Percentiles rank a stretch among this genome's conserved stretches.
phyloP scores from a whole-genome alignment of 345 rosid species.

The Melaleuca quinquenervia region DNA sequence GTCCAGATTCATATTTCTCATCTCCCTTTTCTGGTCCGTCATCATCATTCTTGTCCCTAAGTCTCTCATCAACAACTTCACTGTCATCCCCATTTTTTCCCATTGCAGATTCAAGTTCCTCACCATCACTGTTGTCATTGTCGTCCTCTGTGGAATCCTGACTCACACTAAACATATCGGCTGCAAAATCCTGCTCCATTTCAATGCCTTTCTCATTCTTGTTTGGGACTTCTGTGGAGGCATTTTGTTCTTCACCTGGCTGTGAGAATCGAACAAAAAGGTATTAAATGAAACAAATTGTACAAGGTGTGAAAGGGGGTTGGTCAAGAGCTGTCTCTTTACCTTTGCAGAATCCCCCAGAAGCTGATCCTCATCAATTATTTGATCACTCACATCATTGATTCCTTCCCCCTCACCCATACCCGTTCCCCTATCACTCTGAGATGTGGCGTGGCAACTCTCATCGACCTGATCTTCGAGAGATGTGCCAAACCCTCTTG shows the following conservation, averaged over 20 bases:
- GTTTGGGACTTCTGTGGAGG: conserved; percentile 34
- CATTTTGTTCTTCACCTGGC: conserved; percentile 60
- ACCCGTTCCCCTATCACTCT: conserved; percentile 74
- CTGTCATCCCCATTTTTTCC: conserved; percentile 68
- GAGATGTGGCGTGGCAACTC: conserved; percentile 21
- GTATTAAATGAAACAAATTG: neutral
- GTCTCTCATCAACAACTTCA: conserved; percentile 70
- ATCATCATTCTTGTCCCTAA: conserved; percentile 56
- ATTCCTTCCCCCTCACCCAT: conserved; percentile 86
- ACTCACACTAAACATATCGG: conserved; percentile 60
- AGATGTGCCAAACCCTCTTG: conserved; percentile 68
- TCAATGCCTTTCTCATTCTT: conserved; percentile 79
- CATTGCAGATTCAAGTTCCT: conserved; percentile 60
- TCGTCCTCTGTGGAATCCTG: conserved; percentile 63
- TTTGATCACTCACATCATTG: conserved; percentile 85
- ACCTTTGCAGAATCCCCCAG: conserved; percentile 66
- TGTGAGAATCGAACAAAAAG: conserved; percentile 12
- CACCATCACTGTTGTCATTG: conserved; percentile 36
- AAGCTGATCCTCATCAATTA: conserved; percentile 85
- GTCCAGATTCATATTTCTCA: conserved; percentile 77
- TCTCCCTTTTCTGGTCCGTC: conserved; percentile 29
- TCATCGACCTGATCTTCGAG: conserved; percentile 55
- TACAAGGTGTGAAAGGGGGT: neutral
- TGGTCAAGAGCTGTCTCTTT: neutral
- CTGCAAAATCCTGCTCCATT: conserved; percentile 76